Evolutionary conservation across 768 basidiomycete genomes (phyloP), one percentile per base, ranked within the genome.

Genomic region (Pulveroboletus sp.): DNA sequence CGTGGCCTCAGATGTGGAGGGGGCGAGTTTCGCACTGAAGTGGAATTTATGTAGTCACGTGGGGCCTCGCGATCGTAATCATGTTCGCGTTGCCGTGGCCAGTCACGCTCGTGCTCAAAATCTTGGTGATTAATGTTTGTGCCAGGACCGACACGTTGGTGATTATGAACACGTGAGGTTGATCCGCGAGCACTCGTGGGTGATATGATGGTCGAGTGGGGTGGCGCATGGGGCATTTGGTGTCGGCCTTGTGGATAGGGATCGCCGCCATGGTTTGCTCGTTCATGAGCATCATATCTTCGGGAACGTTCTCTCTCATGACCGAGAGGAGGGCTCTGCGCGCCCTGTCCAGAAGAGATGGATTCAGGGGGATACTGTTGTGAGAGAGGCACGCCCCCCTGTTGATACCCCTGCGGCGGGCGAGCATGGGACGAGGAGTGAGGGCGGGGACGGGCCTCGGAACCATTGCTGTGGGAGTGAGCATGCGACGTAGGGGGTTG

Each of bases 101-200:
- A 67, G 17, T 75, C 76, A 49, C 77, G 69, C 50, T 68, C 67
- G 34, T 51, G 58, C 40, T 68, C 67, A 38, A 58, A 53, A 33
- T 69, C 71, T 32, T 66, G 62, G 54, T 67, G 62, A 59, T 75
- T 77, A 40, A 84, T 72, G 56, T 75, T 80, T 21, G 80, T 72
- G 4, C 75, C 82, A 34, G 84, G 82, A 7, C 83, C 84, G 57
- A 83, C 60, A 46, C 83, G 81, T 64, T 85, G 85, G 66, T 87
- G 85, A 51, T 73, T 74, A 63, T 87, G 87, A 40, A 75, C 64
- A 58, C 77, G 76, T 51, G 68, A 52, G 45, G 70, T 62, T 51
- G 62, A 63, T 60, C 65, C 63, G 57, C 68, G 66, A 53, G 62
- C 48, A 41, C 55, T 58, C n/a, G 69, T 65, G 25, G 74, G 70